phyloP scores from a whole-genome alignment of 768 basidiomycete species.

The Galerina sulciceps region DNA sequence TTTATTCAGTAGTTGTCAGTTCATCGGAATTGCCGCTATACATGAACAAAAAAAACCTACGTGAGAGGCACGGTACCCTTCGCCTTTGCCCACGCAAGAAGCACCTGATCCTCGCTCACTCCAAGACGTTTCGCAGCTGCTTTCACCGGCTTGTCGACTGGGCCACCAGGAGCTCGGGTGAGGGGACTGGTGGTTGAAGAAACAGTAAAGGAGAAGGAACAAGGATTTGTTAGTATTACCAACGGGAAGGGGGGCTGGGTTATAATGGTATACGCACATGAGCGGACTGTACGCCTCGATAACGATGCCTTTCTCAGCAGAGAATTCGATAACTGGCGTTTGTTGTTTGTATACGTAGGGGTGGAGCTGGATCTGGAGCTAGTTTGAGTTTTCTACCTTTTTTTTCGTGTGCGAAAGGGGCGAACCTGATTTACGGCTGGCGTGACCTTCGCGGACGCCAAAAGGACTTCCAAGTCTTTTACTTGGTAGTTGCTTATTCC shows the following conservation, averaged over 20 bases:
- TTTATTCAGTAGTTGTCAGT: no score
- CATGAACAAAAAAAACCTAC: conserved; percentile 29
- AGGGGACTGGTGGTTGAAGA: conserved; percentile 50
- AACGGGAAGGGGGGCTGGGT: neutral
- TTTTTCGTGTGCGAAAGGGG: no score
- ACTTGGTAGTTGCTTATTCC: conserved; percentile 74
- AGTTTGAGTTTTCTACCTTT: neutral
- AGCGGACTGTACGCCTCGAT: conserved; percentile 74
- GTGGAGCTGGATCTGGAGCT: conserved; percentile 63
- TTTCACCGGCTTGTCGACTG: conserved; percentile 62
- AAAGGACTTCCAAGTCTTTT: conserved; percentile 52
- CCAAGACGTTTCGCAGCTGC: conserved; percentile 54
- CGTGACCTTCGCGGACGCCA: conserved; percentile 54
- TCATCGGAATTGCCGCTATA: no score
- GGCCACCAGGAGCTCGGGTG: conserved; percentile 61
- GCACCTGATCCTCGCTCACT: conserved; percentile 65
- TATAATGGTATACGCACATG: conserved; percentile 39
- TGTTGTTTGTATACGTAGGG: conserved; percentile 47
- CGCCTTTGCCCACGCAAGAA: conserved; percentile 73
- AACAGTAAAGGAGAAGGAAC: neutral
- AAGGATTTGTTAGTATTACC: neutral
- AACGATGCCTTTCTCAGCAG: conserved; percentile 52
- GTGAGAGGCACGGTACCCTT: conserved; percentile 72
- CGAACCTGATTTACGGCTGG: conserved; percentile 75
- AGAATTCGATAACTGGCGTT: neutral